A percentile compares a stretch with the other conserved stretches of the same genome.
These are phyloP conservation scores for Puccinia horiana DNA, from an alignment of 1,284 basidiomycete genomes.

Conservation along the genomic window DNA sequence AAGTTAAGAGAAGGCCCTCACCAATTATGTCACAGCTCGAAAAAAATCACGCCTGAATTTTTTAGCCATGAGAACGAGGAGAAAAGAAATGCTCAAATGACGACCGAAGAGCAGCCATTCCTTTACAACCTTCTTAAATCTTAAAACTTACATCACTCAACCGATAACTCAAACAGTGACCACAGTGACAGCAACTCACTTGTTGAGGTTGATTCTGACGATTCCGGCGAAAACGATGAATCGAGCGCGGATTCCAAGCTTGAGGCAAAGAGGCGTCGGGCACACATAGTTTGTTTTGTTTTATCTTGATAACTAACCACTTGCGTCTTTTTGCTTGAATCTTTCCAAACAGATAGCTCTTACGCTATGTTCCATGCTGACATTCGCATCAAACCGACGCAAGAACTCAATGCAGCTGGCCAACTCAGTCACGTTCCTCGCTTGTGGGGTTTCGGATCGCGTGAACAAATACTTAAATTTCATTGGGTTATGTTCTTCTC, in stretches of 20 bases:
- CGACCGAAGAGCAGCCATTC: neutral
- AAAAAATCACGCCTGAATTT: neutral
- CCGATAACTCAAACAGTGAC: neutral
- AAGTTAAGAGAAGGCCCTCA: neutral
- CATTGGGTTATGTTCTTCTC: neutral
- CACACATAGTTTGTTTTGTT: too few relatives aligned
- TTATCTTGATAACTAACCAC: too few relatives aligned
- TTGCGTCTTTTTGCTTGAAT: too few relatives aligned
- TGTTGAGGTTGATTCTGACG: too few relatives aligned
- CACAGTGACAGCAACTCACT: too few relatives aligned
- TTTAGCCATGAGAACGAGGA: neutral
- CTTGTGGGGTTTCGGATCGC: neutral
- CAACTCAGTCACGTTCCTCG: neutral
- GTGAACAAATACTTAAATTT: neutral
- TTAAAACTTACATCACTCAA: neutral
- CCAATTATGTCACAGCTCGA: neutral
- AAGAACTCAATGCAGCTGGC: neutral
- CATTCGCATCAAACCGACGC: neutral
- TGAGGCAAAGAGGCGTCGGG: too few relatives aligned
- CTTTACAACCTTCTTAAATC: neutral
- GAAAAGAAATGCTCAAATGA: neutral
- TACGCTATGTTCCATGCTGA: neutral
- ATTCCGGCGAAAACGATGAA: too few relatives aligned
- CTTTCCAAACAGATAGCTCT: too few relatives aligned
- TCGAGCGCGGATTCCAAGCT: too few relatives aligned